These are phyloP conservation scores for Boletus sensibilis DNA, from an alignment of 768 basidiomycete genomes.

Conservation along the genomic window DNA sequence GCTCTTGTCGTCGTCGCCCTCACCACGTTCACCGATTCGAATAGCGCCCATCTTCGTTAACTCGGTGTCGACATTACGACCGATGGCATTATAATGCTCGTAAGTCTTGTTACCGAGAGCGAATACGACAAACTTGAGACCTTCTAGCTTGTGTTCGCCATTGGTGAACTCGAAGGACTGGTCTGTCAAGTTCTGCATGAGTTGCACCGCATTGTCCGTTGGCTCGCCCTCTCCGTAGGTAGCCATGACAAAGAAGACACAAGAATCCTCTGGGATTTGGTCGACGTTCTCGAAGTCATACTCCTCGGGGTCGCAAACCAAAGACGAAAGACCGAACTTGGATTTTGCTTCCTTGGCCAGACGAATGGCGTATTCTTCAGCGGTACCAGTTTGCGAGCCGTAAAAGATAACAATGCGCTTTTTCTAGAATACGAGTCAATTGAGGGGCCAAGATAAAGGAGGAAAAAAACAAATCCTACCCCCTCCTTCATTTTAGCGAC, in stretches of 20 bases:
- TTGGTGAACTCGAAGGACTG: constrained; percentile 84
- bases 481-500: constrained; percentile 91
- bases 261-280: constrained; percentile 80
- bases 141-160: constrained; percentile 70
- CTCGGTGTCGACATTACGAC: constrained; percentile 70
- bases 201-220: constrained; percentile 93
- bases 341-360: constrained; percentile 97
- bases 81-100: constrained; percentile 94
- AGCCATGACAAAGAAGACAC: constrained; percentile 93
- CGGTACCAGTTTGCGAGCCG: constrained; percentile 97
- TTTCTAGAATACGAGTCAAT: constrained; percentile 55
- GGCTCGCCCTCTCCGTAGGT: constrained; percentile 99
- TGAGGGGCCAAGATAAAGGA: constrained; percentile 4
- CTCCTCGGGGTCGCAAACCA: constrained; percentile 98
- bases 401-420: constrained; percentile 97
- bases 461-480: constrained; percentile 47
- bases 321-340: constrained; percentile 91
- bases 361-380: constrained; percentile 97
- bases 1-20: constrained; percentile 98
- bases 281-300: constrained; percentile 98
- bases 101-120: constrained; percentile 92
- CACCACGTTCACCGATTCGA: constrained; percentile 86
- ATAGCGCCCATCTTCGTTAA: constrained; percentile 78
- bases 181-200: constrained; percentile 91
- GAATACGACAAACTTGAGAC: constrained; percentile 94